Base-by-base conservation (phyloP, 2,329 filamentous ascomycete species). In the Monosporascus sp. region DNA sequence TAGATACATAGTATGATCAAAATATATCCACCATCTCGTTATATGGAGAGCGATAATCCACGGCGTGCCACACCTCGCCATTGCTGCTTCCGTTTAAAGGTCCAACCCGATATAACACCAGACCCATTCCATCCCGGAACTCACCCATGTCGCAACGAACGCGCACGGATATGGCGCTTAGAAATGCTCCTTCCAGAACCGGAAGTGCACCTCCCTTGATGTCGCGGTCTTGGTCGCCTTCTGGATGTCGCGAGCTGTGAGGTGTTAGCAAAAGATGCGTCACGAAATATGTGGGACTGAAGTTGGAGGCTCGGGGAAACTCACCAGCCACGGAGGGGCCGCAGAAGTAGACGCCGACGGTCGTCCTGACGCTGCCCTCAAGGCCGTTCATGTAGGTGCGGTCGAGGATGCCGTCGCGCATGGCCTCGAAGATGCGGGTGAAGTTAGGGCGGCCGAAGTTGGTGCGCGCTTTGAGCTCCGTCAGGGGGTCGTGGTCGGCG, bases 101-200 rank as follows among this genome's bases (percentile, higher is more conserved):
- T 31, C 28, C 28, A 31, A 31, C 3, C 6, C 14, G 28, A 31
- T 31, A 31, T 31, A 31, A 4, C 28, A 31, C 28, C 28, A 31
- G 28, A 31, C 28, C 4, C 1, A 31, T 31, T 31, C 9, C 28
- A 11, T 31, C 28, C 9, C 28, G 9, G 28, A 3, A 5, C 28
- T 31, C 28, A 31, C 9, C 9, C 11, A 14, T 31, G 9, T 31
- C 28, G 9, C 28, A 31, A 9, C 28, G 28, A 11, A 31, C 47
- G 47, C 26, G 31, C 47, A n/a, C 28, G 35, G 50, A 58, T 50
- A 59, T 50, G 51, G 55, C 56, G 54, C 55, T 68, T 79, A 87
- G 68, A 87, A 87, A 68, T 99, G 93, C 74, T 99, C 94, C 77
- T 99, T 99, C 94, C 94, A 99, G 78, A 99, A 99, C 64, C 90